Base-by-base conservation (phyloP, 2,329 filamentous ascomycete genomes). In the Aspergillus ochraceus region DNA sequence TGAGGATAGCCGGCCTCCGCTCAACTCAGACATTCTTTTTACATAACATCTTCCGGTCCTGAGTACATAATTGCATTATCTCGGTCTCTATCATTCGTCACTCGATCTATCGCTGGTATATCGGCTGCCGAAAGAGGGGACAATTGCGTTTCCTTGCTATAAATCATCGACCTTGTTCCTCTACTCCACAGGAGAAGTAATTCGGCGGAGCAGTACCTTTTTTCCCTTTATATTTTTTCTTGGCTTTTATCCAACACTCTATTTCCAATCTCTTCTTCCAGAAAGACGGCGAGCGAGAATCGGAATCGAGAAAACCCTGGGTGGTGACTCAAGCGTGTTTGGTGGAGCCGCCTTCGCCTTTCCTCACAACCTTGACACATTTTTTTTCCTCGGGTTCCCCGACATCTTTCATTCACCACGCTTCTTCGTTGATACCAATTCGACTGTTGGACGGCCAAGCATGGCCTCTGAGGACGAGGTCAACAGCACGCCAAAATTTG, bases 391-490 rank as follows among this genome's bases (percentile, higher is more conserved):
- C 22, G 49, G 45, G 22, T 49, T 52, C 29, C 26, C 47, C 47
- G 29, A 29, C 17, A n/a, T 47, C 45, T 49, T 57, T 24, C 17
- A 19, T 36, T 51, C 24, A 36, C 10, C n/a, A 22, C 30, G 29
- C 30, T 52, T 36, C 49, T 58, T 49, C 29, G 26, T 50, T 9
- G 45, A 24, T 17, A 24, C 36, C 36, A 29, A 57, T 53, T 47
- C 52, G 58, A 60, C 53, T 53, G 52, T 54, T 30, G 52, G 32
- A 58, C 50, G 51, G 55, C 64, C 65, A 62, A 60, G 52, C 49
- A 72, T 73, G 71, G 70, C 66, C 54, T 61, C 60, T 20, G 66
- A 57, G 58, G 36, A 64, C 61, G 61, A 66, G 54, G 52, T 57
- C 55, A 64, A 52, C 54, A 46, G 36, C 47, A 58, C 60, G 53